Evolutionary conservation across 1,284 basidiomycete genomes (phyloP).

Genomic region (Leccinum cinnamomeum): DNA sequence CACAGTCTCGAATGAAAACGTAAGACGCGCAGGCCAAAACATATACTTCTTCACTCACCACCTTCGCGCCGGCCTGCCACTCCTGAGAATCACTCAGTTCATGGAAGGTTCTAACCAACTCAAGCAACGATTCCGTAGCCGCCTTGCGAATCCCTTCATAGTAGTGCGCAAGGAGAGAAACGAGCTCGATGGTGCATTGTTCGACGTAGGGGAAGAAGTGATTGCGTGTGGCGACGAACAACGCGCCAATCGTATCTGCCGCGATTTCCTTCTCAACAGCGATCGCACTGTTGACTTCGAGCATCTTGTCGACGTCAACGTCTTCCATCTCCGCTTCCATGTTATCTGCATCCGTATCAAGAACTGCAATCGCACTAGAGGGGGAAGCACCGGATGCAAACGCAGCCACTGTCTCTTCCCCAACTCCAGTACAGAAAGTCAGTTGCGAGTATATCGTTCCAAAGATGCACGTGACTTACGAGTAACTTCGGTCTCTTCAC

Average conservation of each 20-base stretch:
- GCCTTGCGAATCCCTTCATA: conserved; percentile 99
- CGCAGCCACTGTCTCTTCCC: conserved; percentile 50
- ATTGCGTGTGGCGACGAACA: conserved; percentile 81
- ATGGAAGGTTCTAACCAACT: conserved; percentile 92
- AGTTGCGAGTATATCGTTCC: neutral
- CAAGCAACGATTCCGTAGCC: conserved; percentile 85
- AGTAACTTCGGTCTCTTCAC: conserved; percentile 53
- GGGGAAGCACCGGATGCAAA: conserved; percentile 76
- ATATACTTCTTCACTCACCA: conserved; percentile 44
- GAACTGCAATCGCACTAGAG: conserved; percentile 62
- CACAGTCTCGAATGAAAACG: conserved; percentile 19
- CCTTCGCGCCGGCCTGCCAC: conserved; percentile 76
- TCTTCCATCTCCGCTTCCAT: conserved; percentile 81
- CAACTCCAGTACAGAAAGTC: conserved; percentile 36
- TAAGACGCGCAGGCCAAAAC: conserved; percentile 2
- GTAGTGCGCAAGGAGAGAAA: conserved; percentile 86
- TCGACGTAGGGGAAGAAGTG: conserved; percentile 93
- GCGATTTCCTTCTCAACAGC: conserved; percentile 99
- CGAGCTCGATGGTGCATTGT: conserved; percentile 77
- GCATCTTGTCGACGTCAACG: conserved; percentile 78
- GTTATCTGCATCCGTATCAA: conserved; percentile 54
- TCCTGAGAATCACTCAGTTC: conserved; percentile 81
- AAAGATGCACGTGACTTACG: conserved; percentile 35
- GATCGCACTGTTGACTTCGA: conserved; percentile 94
- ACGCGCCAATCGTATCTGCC: conserved; percentile 91